Conservation (phyloP, 331 rosid species). For the Ulmus americana region DNA sequence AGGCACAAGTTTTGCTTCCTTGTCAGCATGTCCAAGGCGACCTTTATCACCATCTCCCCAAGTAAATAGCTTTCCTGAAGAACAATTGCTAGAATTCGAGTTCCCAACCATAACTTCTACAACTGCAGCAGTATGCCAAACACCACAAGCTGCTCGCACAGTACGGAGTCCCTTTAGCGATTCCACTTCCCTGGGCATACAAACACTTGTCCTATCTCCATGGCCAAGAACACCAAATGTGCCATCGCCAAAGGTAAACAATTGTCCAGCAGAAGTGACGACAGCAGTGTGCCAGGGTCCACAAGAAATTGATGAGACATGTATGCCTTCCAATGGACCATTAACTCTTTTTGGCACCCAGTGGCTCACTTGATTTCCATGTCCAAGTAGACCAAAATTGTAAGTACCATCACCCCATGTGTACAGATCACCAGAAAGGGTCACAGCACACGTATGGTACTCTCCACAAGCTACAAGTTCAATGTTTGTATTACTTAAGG, state of each 20-base stretch:
- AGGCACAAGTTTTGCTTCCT: slow-evolving; percentile 93
- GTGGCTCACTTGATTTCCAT: slow-evolving; percentile 96
- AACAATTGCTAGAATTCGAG: slow-evolving; percentile 83
- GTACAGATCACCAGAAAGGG: slow-evolving; percentile 92
- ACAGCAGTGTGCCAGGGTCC: slow-evolving; percentile 99
- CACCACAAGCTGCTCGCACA: slow-evolving; percentile 95
- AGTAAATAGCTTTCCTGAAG: slow-evolving; percentile 93
- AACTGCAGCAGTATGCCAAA: slow-evolving; percentile 99
- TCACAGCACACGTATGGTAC: slow-evolving; percentile 93
- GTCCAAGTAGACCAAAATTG: slow-evolving; percentile 93
- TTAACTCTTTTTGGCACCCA: slow-evolving; percentile 96
- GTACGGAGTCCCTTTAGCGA: slow-evolving; percentile 94
- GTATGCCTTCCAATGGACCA: slow-evolving; percentile 94
- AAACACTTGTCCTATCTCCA: slow-evolving; percentile 71
- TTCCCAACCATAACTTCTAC: slow-evolving; percentile 97
- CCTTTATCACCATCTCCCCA: slow-evolving; percentile 99
- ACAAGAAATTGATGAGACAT: slow-evolving; percentile 86
- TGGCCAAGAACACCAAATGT: slow-evolving; percentile 98
- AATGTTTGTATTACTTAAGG: slow-evolving; percentile 72
- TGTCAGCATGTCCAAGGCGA: slow-evolving; percentile 95
- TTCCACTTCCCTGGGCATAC: slow-evolving; percentile 92
- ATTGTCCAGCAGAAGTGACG: slow-evolving; percentile 92
- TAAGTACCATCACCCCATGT: slow-evolving; percentile 98
- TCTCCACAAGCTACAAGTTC: slow-evolving; percentile 99
- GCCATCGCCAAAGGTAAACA: slow-evolving; percentile 96